A percentile compares a stretch with the other conserved stretches of the same genome.
Evolutionary conservation across 768 basidiomycete genomes (phyloP).

Genomic region (Gymnopilus dilepis): DNA sequence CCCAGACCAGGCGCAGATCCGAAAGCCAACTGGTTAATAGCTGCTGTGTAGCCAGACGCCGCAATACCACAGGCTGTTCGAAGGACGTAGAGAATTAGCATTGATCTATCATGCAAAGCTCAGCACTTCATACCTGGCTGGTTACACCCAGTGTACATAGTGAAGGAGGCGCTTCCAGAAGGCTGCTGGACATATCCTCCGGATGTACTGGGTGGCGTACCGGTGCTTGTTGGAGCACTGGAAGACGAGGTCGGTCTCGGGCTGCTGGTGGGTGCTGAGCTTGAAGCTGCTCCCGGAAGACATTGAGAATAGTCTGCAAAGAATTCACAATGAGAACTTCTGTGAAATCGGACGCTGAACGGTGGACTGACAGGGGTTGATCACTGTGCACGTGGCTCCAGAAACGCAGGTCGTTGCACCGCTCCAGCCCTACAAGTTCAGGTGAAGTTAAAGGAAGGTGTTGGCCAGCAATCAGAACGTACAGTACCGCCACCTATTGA

Average conservation of each 20-base stretch:
- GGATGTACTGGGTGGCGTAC: constrained; percentile 26
- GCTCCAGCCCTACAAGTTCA: constrained; percentile 1
- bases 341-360: background rate
- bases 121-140: constrained; percentile 43
- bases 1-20: constrained; percentile 54
- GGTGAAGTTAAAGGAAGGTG: background rate
- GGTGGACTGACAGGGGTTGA: background rate
- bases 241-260: background rate
- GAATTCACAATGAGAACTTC: background rate
- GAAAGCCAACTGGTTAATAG: constrained; percentile 62
- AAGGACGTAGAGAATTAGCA: background rate
- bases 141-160: constrained; percentile 56
- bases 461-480: background rate
- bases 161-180: constrained; percentile 62
- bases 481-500: constrained; percentile 1
- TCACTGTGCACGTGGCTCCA: constrained; percentile 4
- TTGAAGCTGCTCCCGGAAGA: background rate
- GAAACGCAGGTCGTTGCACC: constrained; percentile 8
- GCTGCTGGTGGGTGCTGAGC: background rate
- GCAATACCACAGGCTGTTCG: constrained; percentile 53
- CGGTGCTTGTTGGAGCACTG: background rate
- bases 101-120: background rate
- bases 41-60: constrained; percentile 57
- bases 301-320: constrained; percentile 7
- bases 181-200: constrained; percentile 60